Evolutionary conservation across 768 basidiomycete species (phyloP).

Genomic region (Baorangia bicolor): DNA sequence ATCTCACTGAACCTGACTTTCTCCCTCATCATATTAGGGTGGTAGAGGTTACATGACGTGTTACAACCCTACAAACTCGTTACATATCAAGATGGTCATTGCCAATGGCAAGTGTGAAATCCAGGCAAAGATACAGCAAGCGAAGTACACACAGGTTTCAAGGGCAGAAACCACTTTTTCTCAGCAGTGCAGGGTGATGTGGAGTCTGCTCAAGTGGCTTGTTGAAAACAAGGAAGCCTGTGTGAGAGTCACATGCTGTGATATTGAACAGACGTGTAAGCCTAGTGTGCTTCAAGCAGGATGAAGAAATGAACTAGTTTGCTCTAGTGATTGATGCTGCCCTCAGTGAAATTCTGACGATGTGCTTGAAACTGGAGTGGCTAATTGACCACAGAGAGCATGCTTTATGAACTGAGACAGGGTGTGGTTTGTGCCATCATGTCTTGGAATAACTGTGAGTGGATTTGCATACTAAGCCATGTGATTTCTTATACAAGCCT

Average conservation of each 20-base stretch:
- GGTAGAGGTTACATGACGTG: conserved; percentile 78
- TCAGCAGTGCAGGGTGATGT: conserved; percentile 77
- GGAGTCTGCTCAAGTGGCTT: conserved; percentile 89
- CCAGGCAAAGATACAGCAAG: conserved; percentile 61
- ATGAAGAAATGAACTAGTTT: background rate
- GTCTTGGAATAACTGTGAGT: conserved; percentile 90
- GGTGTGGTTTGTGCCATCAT: conserved; percentile 93
- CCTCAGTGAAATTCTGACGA: conserved; percentile 93
- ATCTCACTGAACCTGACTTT: conserved; percentile 54
- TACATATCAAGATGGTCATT: conserved; percentile 74
- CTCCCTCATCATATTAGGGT: conserved; percentile 43
- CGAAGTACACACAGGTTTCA: conserved; percentile 61
- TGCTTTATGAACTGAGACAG: conserved; percentile 65
- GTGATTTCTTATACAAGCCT: conserved; percentile 1
- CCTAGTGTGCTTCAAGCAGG: conserved; percentile 10
- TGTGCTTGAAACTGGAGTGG: conserved; percentile 93
- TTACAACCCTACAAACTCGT: conserved; percentile 87
- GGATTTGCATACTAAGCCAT: background rate
- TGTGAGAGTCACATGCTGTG: conserved; percentile 84
- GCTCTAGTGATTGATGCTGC: conserved; percentile 85
- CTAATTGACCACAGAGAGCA: conserved; percentile 82
- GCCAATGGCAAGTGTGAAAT: conserved; percentile 78
- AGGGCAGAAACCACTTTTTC: conserved; percentile 79
- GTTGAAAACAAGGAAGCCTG: conserved; percentile 87
- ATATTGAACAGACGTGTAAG: conserved; percentile 93